These are phyloP conservation scores for Digitaria exilis DNA, from an alignment of 202 grass and related monocot species.

Conservation along the genomic window DNA sequence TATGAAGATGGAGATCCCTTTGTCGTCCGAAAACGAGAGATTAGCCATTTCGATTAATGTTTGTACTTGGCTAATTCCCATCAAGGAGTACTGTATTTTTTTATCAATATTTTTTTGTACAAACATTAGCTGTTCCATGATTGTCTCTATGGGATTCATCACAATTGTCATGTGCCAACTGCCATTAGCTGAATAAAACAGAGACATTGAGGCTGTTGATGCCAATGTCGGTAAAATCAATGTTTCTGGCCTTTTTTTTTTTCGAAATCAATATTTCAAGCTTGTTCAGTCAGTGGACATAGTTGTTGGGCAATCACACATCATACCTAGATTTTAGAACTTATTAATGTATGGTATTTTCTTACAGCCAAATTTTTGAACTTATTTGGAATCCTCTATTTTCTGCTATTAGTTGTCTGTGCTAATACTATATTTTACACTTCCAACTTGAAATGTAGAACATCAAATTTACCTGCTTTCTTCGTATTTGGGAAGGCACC, in stretches of 20 bases:
- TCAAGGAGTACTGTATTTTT: neutral
- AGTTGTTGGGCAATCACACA: neutral
- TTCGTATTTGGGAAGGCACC: slow-evolving; percentile 82
- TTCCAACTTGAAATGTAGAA: slow-evolving; percentile 55
- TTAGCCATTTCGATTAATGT: neutral
- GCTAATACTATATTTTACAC: slow-evolving; percentile 20
- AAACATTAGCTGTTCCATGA: neutral
- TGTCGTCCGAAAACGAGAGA: no score
- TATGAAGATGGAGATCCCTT: neutral
- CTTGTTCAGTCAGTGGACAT: neutral
- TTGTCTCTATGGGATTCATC: neutral
- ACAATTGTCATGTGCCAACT: neutral
- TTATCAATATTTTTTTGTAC: neutral
- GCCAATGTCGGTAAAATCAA: no score
- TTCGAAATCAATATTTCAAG: no score
- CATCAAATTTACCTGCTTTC: slow-evolving; percentile 85
- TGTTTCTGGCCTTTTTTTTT: no score
- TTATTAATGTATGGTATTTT: neutral
- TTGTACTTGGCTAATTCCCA: neutral
- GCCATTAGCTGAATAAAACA: neutral
- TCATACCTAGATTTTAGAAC: neutral
- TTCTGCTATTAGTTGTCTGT: neutral
- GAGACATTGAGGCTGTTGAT: neutral
- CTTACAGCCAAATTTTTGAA: neutral
- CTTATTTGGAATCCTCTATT: neutral